Base-by-base conservation (phyloP, 805 yeast genomes). In the Saccharomycopsis babjevae region DNA sequence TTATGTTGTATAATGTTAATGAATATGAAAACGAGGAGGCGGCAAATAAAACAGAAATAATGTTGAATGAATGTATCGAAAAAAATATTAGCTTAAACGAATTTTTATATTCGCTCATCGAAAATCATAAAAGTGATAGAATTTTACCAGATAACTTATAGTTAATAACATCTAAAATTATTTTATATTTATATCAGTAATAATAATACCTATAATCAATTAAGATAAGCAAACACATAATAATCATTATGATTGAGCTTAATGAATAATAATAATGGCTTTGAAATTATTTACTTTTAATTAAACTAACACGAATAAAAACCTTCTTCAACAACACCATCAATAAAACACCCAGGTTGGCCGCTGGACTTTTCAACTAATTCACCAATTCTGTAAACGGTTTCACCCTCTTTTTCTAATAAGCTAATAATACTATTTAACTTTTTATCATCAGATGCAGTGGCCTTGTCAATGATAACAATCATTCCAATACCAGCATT, bases 401-500 rank as follows among this genome's bases (percentile, higher is more conserved):
- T 81, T 76, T 94, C 97, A 52, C 91, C 89, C 50, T 83, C 85
- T 59, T 77, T 76, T 66, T 77, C 74, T 62, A 93, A 78, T 64
- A 81, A 74, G 57, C 74, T 70, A 54, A 77, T 76, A 22, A 84
- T 85, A 65, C 76, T 75, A 1, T 77, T 82, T 25, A 82, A 97
- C 58, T 88, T 83, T 65, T 79, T 85, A 57, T 77, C 73, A 36
- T 56, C 54, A 25, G 58, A 50, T 6, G 52, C 56, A 11, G 58
- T 40, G 28, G 18, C 39, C 15, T 43, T 46, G 28, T 57, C 58
- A 22, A 58, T 60, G 36, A 57, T 54, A n/a, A 52, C 58, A 22
- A 42, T 60, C 63, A 61, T 61, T 18, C 63, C 63, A 68, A 94
- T 81, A 76, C 99, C 99, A 80, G 93, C 80, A 74, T 94, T 94